Evolutionary conservation across 169 alveolate species (phyloP), one percentile per base, ranked within the genome.

Genomic region (Cryptosporidium meleagridis): DNA sequence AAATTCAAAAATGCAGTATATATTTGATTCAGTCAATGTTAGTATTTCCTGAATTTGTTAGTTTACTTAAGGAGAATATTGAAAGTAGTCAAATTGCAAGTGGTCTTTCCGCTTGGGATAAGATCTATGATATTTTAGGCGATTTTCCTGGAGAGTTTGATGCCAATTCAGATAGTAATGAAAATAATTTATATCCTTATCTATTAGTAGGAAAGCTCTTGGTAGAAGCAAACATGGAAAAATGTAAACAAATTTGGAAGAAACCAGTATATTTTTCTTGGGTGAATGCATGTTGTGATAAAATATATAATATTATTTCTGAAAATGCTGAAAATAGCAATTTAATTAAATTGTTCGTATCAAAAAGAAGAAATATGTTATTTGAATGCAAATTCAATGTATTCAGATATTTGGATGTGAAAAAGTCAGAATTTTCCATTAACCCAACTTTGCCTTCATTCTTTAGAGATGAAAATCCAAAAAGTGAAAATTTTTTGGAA

Each of bases 151-250:
- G 33, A 52, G 65, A 59, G 1, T 8, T 23, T 41, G 21, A 26
- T 72, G 0, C 0, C 3, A 39, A 18, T 23, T 59, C 39, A 21
- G 45, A 37, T 0, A 0, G 45, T 0, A 80, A 12, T 21, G 59
- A 73, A 35, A 31, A 53, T 31, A 44, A 61, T 37, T 14, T 9
- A 31, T 80, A 80, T 41, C 89, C 89, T 1, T 80, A 80, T 48
- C 9, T 80, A 29, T 67, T 80, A 18, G 68, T 59, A 26, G 89
- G 89, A 44, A 80, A 41, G 29, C 41, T 80, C 7, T 33, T 80
- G 3, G 89, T 80, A 16, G 89, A 80, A 41, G 89, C 89, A 58
- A 29, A 80, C 26, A 14, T 80, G 33, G 89, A 80, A 48, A 80
- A 80, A 23, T 80, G 89, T 23, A 31, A 23, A 16, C 55, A 37